Percentiles rank a stretch among this genome's conserved stretches.
Conservation (phyloP, 1,284 basidiomycete species). For the Xerocomus amazonicus region DNA sequence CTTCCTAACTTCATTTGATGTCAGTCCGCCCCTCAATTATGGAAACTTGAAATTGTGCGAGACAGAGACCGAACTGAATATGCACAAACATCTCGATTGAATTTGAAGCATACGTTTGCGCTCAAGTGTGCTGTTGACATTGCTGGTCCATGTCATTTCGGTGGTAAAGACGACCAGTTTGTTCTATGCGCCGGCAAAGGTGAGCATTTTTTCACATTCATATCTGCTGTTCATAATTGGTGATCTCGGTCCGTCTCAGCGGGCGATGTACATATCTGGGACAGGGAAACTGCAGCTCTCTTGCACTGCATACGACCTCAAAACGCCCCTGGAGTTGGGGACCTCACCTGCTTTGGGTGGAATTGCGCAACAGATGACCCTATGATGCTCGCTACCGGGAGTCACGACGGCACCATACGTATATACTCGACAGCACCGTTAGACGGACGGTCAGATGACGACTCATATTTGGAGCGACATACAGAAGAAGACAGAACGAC, state of each 20-base stretch:
- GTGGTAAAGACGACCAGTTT: constrained; percentile 71
- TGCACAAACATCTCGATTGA: constrained; percentile 45
- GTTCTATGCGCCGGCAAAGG: constrained; percentile 76
- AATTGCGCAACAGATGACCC: constrained; percentile 62
- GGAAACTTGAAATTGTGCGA: constrained; percentile 67
- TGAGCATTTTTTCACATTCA: constrained; percentile 23
- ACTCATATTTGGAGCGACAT: constrained; percentile 27
- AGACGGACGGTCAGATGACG: constrained; percentile 22
- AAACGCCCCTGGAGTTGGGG: constrained; percentile 42
- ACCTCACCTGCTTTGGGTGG: constrained; percentile 76
- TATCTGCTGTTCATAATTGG: not conserved
- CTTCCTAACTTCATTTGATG: constrained; percentile 7
- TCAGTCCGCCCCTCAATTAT: constrained; percentile 75
- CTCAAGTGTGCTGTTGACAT: constrained; percentile 68
- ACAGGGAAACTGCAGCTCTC: constrained; percentile 65
- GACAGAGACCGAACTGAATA: constrained; percentile 40
- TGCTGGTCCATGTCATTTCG: constrained; percentile 76
- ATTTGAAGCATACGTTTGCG: constrained; percentile 65
- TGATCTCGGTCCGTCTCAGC: constrained; percentile 38
- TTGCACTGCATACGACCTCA: constrained; percentile 64
- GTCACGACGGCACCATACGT: constrained; percentile 68
- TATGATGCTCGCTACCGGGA: constrained; percentile 77
- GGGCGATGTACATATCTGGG: constrained; percentile 83
- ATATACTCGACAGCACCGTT: constrained; percentile 54
- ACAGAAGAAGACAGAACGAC: constrained; percentile 27